Evolutionary conservation across 2,329 filamentous ascomycete species (phyloP).

Genomic region (Teratosphaeria zuluensis): DNA sequence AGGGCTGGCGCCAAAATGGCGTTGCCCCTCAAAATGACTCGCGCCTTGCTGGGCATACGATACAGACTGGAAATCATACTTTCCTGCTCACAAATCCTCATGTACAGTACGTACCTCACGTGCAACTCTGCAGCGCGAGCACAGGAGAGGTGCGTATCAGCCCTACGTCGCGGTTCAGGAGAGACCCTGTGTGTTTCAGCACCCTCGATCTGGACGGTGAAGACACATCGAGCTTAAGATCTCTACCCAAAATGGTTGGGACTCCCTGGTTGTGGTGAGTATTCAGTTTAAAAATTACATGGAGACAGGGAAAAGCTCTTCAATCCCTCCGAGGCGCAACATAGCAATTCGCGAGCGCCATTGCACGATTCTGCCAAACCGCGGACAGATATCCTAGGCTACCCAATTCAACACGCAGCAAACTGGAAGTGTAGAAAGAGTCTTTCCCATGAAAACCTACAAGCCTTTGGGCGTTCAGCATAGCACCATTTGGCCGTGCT

Average conservation of each 20-base stretch:
- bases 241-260: background rate
- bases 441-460: background rate
- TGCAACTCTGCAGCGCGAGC: background rate
- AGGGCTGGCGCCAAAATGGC: background rate
- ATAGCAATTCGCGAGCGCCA: background rate
- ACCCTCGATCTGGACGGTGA: background rate
- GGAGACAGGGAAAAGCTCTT: background rate
- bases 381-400: background rate
- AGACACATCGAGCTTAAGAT: background rate
- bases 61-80: background rate
- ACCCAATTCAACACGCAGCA: background rate
- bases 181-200: background rate
- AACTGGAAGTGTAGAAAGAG: background rate
- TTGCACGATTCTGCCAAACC: background rate
- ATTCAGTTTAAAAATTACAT: background rate
- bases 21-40: background rate
- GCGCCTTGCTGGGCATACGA: background rate
- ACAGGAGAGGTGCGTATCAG: background rate
- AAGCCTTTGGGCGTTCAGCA: background rate
- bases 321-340: background rate
- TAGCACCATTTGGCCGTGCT: background rate
- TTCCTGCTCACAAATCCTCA: background rate
- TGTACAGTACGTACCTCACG: background rate
- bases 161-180: background rate
- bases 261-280: background rate